Conservation (phyloP, 306 rosid genomes). For the Acacia confusa region DNA sequence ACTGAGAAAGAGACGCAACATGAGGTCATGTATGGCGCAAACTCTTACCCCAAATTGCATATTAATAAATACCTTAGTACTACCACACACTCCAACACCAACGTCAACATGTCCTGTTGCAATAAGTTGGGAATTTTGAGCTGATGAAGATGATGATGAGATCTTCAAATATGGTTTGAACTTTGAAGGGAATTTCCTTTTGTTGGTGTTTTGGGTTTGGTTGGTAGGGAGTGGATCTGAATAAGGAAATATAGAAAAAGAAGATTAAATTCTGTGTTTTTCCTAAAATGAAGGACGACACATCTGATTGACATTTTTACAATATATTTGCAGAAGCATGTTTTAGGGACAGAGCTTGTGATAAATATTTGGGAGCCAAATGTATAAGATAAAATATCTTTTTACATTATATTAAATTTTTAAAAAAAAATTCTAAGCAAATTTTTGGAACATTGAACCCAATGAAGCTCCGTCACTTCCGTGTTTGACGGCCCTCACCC, state of each 20-base stretch:
- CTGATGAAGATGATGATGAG: not conserved
- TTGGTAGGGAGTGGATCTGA: not conserved
- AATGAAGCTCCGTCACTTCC: too few relatives aligned
- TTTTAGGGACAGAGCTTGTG: too few relatives aligned
- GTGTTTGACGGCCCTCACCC: not conserved
- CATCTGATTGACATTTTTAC: not conserved
- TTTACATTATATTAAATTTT: too few relatives aligned
- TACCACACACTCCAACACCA: not conserved
- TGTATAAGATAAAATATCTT: too few relatives aligned
- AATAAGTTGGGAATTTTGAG: not conserved
- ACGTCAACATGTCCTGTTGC: not conserved
- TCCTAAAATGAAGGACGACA: not conserved
- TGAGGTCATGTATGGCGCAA: conserved; percentile 12
- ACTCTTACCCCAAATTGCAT: not conserved
- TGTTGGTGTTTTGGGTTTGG: too few relatives aligned
- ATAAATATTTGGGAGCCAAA: too few relatives aligned
- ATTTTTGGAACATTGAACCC: too few relatives aligned
- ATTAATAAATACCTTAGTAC: too few relatives aligned
- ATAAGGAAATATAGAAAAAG: not conserved
- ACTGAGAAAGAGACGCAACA: not conserved
- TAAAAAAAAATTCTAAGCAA: too few relatives aligned
- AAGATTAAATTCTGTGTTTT: not conserved
- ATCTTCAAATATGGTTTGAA: not conserved
- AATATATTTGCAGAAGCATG: not conserved
- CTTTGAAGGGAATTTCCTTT: not conserved